These are phyloP conservation scores for Bipolaris victoriae DNA, from an alignment of 2,329 filamentous ascomycete genomes.

Conservation along the genomic window DNA sequence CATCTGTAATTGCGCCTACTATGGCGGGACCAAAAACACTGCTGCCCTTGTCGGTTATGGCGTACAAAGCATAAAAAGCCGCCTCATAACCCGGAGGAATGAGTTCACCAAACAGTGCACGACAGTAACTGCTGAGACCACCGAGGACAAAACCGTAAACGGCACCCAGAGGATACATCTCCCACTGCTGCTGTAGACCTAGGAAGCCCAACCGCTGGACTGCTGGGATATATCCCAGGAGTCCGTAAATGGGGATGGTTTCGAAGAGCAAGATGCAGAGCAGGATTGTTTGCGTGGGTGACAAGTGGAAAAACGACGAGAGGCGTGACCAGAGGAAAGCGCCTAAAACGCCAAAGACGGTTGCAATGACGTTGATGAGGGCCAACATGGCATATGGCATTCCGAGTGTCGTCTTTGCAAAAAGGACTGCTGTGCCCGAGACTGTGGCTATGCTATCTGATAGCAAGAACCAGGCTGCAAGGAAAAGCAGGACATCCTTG, in stretches of 20 bases:
- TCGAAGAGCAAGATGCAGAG: slow-evolving; percentile 92
- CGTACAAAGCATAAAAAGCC: slow-evolving; percentile 94
- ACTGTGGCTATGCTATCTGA: slow-evolving; percentile 95
- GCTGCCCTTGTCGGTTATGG: slow-evolving; percentile 95
- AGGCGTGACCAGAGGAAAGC: slow-evolving; percentile 89
- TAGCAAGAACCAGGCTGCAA: slow-evolving; percentile 91
- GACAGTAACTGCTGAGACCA: slow-evolving; percentile 90
- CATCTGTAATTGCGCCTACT: slow-evolving; percentile 90
- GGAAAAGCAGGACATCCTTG: slow-evolving; percentile 76
- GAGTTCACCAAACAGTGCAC: slow-evolving; percentile 88
- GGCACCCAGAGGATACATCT: slow-evolving; percentile 91
- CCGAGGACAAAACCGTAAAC: slow-evolving; percentile 94
- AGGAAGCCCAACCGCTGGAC: slow-evolving; percentile 75
- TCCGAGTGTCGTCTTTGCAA: slow-evolving; percentile 88
- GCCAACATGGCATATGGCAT: slow-evolving; percentile 90
- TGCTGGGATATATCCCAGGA: slow-evolving; percentile 84
- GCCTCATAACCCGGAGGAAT: slow-evolving; percentile 95
- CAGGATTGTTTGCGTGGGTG: slow-evolving; percentile 85
- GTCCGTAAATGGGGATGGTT: slow-evolving; percentile 87
- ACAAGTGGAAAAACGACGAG: slow-evolving; percentile 71
- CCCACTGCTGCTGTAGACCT: slow-evolving; percentile 92
- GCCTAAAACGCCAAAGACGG: slow-evolving; percentile 79
- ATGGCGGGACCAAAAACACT: slow-evolving; percentile 93
- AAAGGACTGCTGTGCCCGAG: slow-evolving; percentile 90
- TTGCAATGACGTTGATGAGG: slow-evolving; percentile 92